Evolutionary conservation across 169 alveolate species (phyloP).

Genomic region (Amoebophrya sp.): DNA sequence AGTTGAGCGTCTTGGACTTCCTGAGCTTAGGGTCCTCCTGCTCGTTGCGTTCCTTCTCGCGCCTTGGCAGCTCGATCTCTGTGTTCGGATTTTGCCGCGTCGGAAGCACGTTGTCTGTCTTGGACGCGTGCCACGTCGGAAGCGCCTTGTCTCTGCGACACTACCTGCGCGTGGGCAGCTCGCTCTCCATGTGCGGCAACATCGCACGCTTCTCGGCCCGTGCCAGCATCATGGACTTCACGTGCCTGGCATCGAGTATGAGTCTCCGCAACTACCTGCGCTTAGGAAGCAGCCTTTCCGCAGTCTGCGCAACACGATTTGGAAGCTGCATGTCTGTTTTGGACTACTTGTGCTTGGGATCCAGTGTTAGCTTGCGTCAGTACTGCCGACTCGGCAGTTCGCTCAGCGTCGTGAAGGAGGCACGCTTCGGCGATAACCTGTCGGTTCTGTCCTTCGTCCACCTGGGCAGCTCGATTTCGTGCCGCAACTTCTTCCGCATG

Average conservation of each 20-base stretch:
- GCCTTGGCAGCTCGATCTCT: conserved; percentile 22
- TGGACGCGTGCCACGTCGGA: conserved; percentile 27
- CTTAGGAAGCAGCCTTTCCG: conserved; percentile 18
- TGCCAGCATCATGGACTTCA: conserved; percentile 24
- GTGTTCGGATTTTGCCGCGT: conserved; percentile 31
- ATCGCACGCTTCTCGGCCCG: not conserved
- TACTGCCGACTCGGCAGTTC: conserved; percentile 29
- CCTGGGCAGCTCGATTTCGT: conserved; percentile 1
- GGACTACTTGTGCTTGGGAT: not conserved
- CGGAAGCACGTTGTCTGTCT: conserved; percentile 14
- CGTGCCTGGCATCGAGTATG: not conserved
- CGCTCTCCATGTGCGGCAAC: conserved; percentile 18
- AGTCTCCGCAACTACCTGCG: not conserved
- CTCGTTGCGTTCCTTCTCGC: conserved; percentile 27
- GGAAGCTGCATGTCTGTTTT: not conserved
- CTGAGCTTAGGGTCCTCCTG: not conserved
- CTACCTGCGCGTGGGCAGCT: conserved; percentile 18
- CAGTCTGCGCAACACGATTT: conserved; percentile 31
- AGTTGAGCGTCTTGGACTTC: not conserved
- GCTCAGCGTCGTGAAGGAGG: not conserved
- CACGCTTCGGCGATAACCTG: not conserved
- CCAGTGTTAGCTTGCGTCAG: not conserved
- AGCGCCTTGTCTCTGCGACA: not conserved
- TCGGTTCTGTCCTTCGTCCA: conserved; percentile 22
- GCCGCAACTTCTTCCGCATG: conserved; percentile 20